A percentile compares a stretch with the other conserved stretches of the same genome.
Conservation (phyloP, 257 asterid species). For the Gentiana dahurica region DNA sequence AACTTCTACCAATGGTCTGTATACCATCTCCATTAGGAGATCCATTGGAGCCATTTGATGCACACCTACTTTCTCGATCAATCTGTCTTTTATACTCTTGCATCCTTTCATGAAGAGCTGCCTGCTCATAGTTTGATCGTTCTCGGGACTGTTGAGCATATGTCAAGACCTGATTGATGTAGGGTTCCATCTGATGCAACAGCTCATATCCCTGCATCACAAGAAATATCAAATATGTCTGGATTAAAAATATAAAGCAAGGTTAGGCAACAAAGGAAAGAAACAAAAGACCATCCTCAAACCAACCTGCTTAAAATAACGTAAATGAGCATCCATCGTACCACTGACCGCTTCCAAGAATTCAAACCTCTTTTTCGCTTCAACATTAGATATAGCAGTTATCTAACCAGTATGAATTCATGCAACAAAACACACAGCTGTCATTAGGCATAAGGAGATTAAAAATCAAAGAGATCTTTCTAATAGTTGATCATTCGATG, state of each 20-base stretch:
- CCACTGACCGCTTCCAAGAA: slow-evolving; percentile 97
- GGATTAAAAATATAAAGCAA: slow-evolving; percentile 13
- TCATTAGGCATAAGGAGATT: not conserved
- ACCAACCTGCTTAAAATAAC: slow-evolving; percentile 87
- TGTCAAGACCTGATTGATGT: slow-evolving; percentile 92
- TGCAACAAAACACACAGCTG: slow-evolving; percentile 3
- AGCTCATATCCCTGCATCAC: slow-evolving; percentile 83
- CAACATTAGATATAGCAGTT: slow-evolving; percentile 81
- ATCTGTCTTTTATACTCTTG: slow-evolving; percentile 92
- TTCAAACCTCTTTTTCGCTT: slow-evolving; percentile 96
- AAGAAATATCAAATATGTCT: slow-evolving; percentile 15
- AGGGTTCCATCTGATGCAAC: slow-evolving; percentile 99
- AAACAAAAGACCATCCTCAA: too few species aligned
- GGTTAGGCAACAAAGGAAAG: slow-evolving; percentile 2
- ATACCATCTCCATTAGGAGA: slow-evolving; percentile 99
- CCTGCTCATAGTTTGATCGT: slow-evolving; percentile 91
- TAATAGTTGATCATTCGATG: not conserved
- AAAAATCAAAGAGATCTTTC: not conserved
- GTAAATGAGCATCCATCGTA: slow-evolving; percentile 98
- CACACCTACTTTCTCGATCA: slow-evolving; percentile 86
- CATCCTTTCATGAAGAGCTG: slow-evolving; percentile 96
- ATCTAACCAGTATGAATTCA: slow-evolving; percentile 41
- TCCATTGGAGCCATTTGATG: slow-evolving; percentile 47
- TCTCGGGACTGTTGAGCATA: slow-evolving; percentile 96
- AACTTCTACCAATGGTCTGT: slow-evolving; percentile 95